These are phyloP conservation scores for Pleurostoma richardsiae DNA, from an alignment of 2,329 filamentous ascomycete species.

Conservation along the genomic window DNA sequence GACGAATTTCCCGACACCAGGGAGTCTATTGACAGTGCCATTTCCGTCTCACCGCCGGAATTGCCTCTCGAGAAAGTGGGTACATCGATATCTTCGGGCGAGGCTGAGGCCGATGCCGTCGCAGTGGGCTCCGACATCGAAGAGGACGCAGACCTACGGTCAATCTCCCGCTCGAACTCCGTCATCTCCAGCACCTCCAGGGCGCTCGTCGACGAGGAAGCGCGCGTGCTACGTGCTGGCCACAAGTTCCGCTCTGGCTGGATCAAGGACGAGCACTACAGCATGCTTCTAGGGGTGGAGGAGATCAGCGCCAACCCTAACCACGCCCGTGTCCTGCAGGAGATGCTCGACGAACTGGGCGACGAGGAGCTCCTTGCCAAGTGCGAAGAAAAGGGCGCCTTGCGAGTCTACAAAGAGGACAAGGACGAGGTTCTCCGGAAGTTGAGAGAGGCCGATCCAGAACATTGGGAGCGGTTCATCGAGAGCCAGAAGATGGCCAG, in stretches of 20 bases:
- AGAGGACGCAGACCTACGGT: slow-evolving; percentile 39
- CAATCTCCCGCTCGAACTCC: slow-evolving; percentile 47
- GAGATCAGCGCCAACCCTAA: slow-evolving; percentile 46
- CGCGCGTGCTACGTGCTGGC: slow-evolving; percentile 47
- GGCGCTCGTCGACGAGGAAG: slow-evolving; percentile 52
- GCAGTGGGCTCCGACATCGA: slow-evolving; percentile 39
- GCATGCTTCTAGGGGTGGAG: slow-evolving; percentile 39
- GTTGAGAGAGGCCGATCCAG: slow-evolving; percentile 57
- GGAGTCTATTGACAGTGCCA: slow-evolving; percentile 24
- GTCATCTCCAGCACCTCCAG: slow-evolving; percentile 43
- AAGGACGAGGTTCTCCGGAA: slow-evolving; percentile 41
- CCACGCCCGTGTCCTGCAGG: slow-evolving; percentile 49
- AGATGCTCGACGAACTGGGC: slow-evolving; percentile 58
- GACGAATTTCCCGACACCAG: slow-evolving; percentile 92
- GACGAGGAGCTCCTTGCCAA: slow-evolving; percentile 52
- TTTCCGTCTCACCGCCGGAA: slow-evolving; percentile 18
- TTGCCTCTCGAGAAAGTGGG: slow-evolving; percentile 16
- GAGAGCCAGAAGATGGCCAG: slow-evolving; percentile 57
- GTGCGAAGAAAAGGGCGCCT: slow-evolving; percentile 52
- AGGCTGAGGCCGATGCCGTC: slow-evolving; percentile 28
- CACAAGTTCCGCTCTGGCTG: slow-evolving; percentile 52
- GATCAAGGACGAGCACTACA: slow-evolving; percentile 45
- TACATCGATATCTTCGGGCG: slow-evolving; percentile 22
- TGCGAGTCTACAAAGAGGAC: slow-evolving; percentile 57
- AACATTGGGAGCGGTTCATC: slow-evolving; percentile 59